Conservation (phyloP, 2,329 filamentous ascomycete species). For the Thielaviopsis populi region DNA sequence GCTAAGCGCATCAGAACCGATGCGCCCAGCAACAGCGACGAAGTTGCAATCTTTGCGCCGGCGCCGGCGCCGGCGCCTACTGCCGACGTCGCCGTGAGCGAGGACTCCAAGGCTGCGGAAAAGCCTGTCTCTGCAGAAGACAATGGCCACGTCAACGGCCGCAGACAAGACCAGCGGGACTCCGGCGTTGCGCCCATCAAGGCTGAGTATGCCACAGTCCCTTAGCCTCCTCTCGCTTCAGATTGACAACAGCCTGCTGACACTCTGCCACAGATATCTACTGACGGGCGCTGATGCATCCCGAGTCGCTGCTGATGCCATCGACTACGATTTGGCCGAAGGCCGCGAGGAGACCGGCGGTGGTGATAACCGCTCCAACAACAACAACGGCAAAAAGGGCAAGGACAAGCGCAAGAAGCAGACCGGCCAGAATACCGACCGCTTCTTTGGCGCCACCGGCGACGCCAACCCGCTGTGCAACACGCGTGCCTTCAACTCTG, state of each 20-base stretch:
- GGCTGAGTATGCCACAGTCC: slow-evolving; percentile 24
- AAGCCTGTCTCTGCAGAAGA: slow-evolving; percentile 24
- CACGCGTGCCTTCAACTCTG: slow-evolving; percentile 52
- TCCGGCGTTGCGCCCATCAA: slow-evolving; percentile 24
- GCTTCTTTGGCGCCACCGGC: slow-evolving; percentile 64
- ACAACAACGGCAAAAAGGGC: slow-evolving; percentile 26
- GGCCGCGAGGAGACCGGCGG: slow-evolving; percentile 32
- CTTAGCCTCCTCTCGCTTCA: background rate
- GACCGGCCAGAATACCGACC: slow-evolving; percentile 60
- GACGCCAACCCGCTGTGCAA: slow-evolving; percentile 68
- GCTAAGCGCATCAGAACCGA: slow-evolving; percentile 42
- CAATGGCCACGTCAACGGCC: slow-evolving; percentile 36
- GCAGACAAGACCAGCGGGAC: slow-evolving; percentile 21
- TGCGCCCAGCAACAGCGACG: slow-evolving; percentile 5
- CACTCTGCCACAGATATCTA: slow-evolving; percentile 23
- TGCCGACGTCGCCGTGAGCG: background rate
- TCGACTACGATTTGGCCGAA: slow-evolving; percentile 22
- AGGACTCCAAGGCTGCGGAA: slow-evolving; percentile 16
- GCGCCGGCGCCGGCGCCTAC: slow-evolving; percentile 11
- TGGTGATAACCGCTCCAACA: slow-evolving; percentile 26
- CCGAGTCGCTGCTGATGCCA: slow-evolving; percentile 27
- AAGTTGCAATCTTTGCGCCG: slow-evolving; percentile 11
- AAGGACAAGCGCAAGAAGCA: slow-evolving; percentile 34
- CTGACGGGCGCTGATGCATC: slow-evolving; percentile 39
- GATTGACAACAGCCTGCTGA: slow-evolving; percentile 4